Percentiles rank a stretch among this genome's conserved stretches.
Evolutionary conservation across 768 basidiomycete species (phyloP).

Genomic region (Phylloporus sp.): DNA sequence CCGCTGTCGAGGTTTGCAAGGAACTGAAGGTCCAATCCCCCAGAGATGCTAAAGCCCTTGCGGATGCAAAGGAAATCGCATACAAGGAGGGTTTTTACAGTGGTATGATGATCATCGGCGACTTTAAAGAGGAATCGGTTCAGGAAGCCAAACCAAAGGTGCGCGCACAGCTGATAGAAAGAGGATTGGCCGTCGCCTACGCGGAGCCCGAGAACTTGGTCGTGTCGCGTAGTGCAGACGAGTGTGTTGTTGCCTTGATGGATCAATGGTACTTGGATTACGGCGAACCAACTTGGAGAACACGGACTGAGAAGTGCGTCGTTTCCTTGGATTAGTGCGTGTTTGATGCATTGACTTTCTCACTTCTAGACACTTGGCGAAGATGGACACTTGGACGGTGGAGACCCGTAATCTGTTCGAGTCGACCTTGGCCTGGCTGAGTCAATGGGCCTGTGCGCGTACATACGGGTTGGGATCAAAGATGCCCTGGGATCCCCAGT

Average conservation of each 20-base stretch:
- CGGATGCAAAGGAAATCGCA: conserved; percentile 94
- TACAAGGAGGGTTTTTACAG: conserved; percentile 99
- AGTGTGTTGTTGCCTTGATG: conserved; percentile 96
- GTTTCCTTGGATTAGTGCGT: neutral
- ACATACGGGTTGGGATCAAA: conserved; percentile 94
- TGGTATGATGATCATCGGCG: conserved; percentile 87
- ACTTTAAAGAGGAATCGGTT: conserved; percentile 84
- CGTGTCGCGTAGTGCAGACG: conserved; percentile 87
- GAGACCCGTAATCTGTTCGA: conserved; percentile 94
- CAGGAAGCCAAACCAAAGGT: conserved; percentile 92
- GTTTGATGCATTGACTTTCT: conserved; percentile 2
- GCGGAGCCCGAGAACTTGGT: conserved; percentile 93
- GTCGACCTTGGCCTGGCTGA: conserved; percentile 89
- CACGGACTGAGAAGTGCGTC: conserved; percentile 73
- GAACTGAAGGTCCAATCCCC: conserved; percentile 93
- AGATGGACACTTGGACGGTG: conserved; percentile 86
- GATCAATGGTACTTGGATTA: conserved; percentile 99
- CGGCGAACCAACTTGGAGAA: conserved; percentile 87
- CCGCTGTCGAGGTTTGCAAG: conserved; percentile 77
- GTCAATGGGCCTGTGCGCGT: conserved; percentile 98
- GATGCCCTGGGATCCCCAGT: conserved; percentile 94
- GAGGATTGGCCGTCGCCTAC: conserved; percentile 79
- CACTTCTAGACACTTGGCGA: conserved; percentile 59
- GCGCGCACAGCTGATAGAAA: conserved; percentile 73
- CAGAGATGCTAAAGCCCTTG: conserved; percentile 88